These are phyloP conservation scores for Peribolospora kevripleyi DNA, from an alignment of 768 basidiomycete genomes.

Conservation along the genomic window DNA sequence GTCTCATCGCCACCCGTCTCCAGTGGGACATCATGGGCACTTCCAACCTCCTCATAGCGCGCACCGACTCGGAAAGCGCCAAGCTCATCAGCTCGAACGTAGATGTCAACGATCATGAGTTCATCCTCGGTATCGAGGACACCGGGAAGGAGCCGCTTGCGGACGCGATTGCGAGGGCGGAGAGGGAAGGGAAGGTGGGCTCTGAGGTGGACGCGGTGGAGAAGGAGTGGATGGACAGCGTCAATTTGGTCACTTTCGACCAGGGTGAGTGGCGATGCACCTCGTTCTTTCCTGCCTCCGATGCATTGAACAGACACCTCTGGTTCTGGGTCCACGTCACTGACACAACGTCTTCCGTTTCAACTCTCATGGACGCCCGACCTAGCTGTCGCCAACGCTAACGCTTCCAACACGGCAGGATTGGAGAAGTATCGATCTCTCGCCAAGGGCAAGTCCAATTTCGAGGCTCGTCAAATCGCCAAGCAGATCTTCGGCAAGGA, in stretches of 20 bases:
- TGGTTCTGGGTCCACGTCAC: neutral
- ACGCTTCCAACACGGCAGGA: slow-evolving; percentile 22
- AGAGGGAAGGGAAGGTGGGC: slow-evolving; percentile 36
- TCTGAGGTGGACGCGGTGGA: slow-evolving; percentile 50
- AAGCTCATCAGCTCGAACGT: slow-evolving; percentile 63
- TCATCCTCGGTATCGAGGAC: slow-evolving; percentile 21
- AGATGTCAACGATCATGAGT: slow-evolving; percentile 51
- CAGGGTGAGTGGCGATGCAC: slow-evolving; percentile 31
- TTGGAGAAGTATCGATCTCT: slow-evolving; percentile 35
- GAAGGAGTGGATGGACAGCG: slow-evolving; percentile 41
- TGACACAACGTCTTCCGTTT: neutral
- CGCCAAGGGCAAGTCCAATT: slow-evolving; percentile 38
- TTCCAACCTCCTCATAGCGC: slow-evolving; percentile 68
- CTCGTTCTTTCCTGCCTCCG: neutral
- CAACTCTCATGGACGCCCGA: neutral
- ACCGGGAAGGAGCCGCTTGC: slow-evolving; percentile 27
- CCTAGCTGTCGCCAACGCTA: slow-evolving; percentile 30
- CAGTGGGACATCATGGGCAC: slow-evolving; percentile 74
- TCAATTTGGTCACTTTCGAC: slow-evolving; percentile 58
- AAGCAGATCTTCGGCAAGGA: slow-evolving; percentile 41
- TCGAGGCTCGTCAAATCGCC: slow-evolving; percentile 47
- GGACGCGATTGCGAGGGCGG: slow-evolving; percentile 44
- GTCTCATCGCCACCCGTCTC: slow-evolving; percentile 63
- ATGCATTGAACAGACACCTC: neutral
- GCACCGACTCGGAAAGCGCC: slow-evolving; percentile 74